Base-by-base conservation (phyloP, 2,329 filamentous ascomycete genomes). In the Drechslerella dactyloides region DNA sequence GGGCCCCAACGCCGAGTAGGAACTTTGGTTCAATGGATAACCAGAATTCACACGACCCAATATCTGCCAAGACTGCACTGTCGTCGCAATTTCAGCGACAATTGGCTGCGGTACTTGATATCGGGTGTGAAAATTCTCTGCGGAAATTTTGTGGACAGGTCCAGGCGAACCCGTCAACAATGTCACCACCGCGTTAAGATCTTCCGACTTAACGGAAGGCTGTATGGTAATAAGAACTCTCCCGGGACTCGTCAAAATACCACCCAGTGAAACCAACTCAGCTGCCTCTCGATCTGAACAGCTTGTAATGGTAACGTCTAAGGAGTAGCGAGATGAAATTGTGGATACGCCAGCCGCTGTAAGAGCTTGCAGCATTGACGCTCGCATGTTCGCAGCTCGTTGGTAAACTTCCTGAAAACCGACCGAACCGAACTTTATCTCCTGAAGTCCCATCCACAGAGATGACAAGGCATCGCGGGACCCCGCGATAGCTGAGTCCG, bases 391-490 rank as follows among this genome's bases (percentile, higher is more conserved):
- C 3, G 6, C 5, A 30, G 19, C 19, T 23, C 44, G 15, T 24
- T 52, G 42, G 56, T 61, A 57, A 37, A 69, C 40, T 37, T 44
- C 7, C 24, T 24, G 57, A 17, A 69, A 52, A 1, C 64, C 64
- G 7, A 13, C 7, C 19, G 13, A 30, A 7, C 64, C 64, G 33
- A 69, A 69, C 23, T 56, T 61, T 21, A 57, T 55, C n/a, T 69
- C 64, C 35, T 69, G 64, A 8, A 69, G 30, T 23, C 50, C 58
- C 23, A 61, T 52, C 56, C 56, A 61, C 2, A 69, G 33, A 19
- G 64, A 33, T 27, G 51, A 17, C 13, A 69, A 30, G 11, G 56
- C 56, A 48, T 69, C 64, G 15, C 64, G 50, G 6, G 64, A 69
- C 1, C 64, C 64, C 17, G 64, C 56, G 21, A 69, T 51, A 4